Base-by-base conservation (phyloP, 352 stramenopile species). In the Globisporangium paroecandrum region DNA sequence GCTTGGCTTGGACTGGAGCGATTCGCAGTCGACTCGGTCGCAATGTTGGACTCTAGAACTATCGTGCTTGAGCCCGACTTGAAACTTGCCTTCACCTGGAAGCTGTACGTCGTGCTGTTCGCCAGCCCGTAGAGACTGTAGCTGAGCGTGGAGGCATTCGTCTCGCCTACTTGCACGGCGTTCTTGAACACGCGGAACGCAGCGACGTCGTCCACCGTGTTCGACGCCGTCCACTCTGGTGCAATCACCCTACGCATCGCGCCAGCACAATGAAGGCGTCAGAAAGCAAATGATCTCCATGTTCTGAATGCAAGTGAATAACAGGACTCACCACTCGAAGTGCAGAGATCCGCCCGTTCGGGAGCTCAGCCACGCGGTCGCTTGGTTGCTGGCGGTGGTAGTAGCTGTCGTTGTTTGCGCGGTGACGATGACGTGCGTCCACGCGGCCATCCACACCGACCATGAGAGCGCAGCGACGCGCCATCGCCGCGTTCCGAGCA, bases 51-150 rank as follows among this genome's bases (percentile, higher is more conserved):
- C 58, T 65, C 57, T 25, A 69, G 65, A 20, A 36, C 10, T 8
- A 36, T 25, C 13, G 65, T 47, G 25, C 1, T 65, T 36, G 65
- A 65, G 9, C 36, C 24, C 0, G 22, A 12, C 12, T 38, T 46
- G 43, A 65, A 34, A 4, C 2, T 15, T 2, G 65, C 65, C 24
- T 46, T 57, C 12, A 59, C 47, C 36, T 69, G 65, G n/a, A 69
- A 65, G 12, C n/a, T 51, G 55, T 69, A 65, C 32, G 7, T 34
- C 3, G 65, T 69, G 57, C 41, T 69, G 47, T 65, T 65, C 5
- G 9, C 49, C 25, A 69, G 46, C 0, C 51, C 59, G 36, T 65
- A 69, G 24, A 61, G 6, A 8, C 10, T 61, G 58, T 62, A 70
- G 20, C 24, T 32, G 12, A 56, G 32, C n/a, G 34, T 55, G 25